phyloP scores from a whole-genome alignment of 164 flowering plant species.

The Vitis cinerea region DNA sequence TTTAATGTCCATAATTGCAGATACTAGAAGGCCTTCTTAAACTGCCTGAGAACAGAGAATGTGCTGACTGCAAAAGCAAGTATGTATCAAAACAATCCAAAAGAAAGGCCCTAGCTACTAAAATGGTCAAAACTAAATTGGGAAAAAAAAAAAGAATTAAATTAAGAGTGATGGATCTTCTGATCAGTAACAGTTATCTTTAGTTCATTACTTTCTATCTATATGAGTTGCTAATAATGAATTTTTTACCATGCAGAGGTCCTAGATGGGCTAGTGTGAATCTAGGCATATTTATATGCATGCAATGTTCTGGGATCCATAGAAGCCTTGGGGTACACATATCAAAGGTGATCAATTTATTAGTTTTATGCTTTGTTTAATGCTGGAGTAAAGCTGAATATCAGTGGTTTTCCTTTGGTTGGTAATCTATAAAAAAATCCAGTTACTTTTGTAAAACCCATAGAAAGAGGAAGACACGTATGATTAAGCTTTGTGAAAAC shows the following conservation, averaged over 20 bases:
- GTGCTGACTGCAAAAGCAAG: slow-evolving; percentile 73
- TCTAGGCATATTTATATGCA: slow-evolving; percentile 81
- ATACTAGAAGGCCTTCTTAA: slow-evolving; percentile 63
- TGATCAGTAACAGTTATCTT: background rate
- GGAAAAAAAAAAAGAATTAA: too few species aligned
- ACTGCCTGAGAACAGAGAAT: slow-evolving; percentile 62
- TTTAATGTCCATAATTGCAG: slow-evolving; percentile 29
- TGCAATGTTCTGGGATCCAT: slow-evolving; percentile 85
- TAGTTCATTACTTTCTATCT: background rate
- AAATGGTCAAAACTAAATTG: background rate
- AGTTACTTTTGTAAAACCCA: too few species aligned
- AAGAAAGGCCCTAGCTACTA: background rate
- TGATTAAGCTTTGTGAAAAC: too few species aligned
- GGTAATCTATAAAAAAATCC: too few species aligned
- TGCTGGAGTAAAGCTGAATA: too few species aligned
- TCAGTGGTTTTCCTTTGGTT: too few species aligned
- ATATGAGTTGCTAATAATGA: background rate
- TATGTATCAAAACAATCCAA: slow-evolving; percentile 25
- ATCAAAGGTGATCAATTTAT: slow-evolving; percentile 53
- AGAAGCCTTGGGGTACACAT: slow-evolving; percentile 84
- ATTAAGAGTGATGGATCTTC: too few species aligned
- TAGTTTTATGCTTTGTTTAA: background rate
- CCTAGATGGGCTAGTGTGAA: slow-evolving; percentile 95
- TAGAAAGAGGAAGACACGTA: too few species aligned
- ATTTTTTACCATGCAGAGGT: slow-evolving; percentile 46